phyloP scores from a whole-genome alignment of 2,329 filamentous ascomycete species.

The Myriosclerotinia scirpicola region DNA sequence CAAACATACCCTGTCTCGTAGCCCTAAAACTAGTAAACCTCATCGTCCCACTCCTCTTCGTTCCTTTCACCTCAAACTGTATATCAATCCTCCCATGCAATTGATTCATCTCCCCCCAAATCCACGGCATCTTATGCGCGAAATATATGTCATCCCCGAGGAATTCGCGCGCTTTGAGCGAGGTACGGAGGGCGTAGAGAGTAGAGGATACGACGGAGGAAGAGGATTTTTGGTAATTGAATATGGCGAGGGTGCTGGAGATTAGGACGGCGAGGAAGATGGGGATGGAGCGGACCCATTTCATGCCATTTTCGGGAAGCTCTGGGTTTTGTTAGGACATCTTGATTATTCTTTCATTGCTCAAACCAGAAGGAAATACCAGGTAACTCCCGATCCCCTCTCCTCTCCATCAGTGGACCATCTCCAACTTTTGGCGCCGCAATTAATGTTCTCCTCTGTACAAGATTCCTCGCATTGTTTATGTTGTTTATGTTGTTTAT shows the following conservation, averaged over 20 bases:
- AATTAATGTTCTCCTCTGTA: constrained; percentile 50
- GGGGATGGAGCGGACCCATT: constrained; percentile 73
- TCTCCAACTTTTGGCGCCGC: constrained; percentile 59
- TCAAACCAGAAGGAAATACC: constrained; percentile 45
- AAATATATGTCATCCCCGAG: constrained; percentile 90
- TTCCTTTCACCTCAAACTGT: constrained; percentile 81
- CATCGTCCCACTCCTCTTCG: constrained; percentile 68
- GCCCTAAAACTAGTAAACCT: constrained; percentile 75
- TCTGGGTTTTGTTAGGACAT: constrained; percentile 27
- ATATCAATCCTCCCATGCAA: constrained; percentile 89
- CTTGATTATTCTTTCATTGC: not conserved
- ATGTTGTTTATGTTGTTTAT: constrained; percentile 23
- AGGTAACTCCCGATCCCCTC: constrained; percentile 65
- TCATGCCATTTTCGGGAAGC: constrained; percentile 41
- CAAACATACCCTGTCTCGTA: constrained; percentile 64
- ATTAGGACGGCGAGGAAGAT: constrained; percentile 74
- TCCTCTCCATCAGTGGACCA: constrained; percentile 64
- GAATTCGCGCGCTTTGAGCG: constrained; percentile 67
- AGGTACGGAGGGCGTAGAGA: constrained; percentile 87
- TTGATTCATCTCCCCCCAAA: constrained; percentile 86
- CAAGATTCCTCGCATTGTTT: constrained; percentile 23
- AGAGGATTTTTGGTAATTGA: constrained; percentile 99
- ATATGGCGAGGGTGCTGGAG: constrained; percentile 77
- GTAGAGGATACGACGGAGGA: constrained; percentile 83
- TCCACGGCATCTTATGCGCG: constrained; percentile 76